Evolutionary conservation across 1,284 basidiomycete species (phyloP).

Genomic region (Puccinia brachypodii): DNA sequence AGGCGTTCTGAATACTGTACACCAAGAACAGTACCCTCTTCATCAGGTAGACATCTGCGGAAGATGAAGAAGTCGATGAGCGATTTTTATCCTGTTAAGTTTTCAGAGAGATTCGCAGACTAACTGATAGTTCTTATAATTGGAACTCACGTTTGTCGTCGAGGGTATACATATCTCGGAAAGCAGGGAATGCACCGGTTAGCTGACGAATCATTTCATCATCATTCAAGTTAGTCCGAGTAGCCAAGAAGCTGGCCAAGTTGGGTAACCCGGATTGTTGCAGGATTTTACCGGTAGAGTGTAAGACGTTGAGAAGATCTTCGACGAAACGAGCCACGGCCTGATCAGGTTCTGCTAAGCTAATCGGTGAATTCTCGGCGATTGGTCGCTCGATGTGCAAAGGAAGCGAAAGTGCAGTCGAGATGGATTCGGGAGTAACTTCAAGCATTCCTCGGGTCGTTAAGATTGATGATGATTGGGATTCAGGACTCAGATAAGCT

Average conservation of each 20-base stretch:
- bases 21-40: conserved; percentile 33
- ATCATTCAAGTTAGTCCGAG: conserved; percentile 19
- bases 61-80: not conserved
- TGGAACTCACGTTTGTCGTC: conserved; percentile 7
- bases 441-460: conserved; percentile 37
- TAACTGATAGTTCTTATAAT: not conserved
- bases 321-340: conserved; percentile 6
- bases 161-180: conserved; percentile 42
- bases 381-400: conserved; percentile 38
- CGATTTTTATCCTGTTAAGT: not conserved
- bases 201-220: conserved; percentile 32
- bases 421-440: conserved; percentile 26
- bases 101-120: not conserved
- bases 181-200: conserved; percentile 21
- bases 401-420: conserved; percentile 28
- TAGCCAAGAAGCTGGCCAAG: conserved; percentile 37
- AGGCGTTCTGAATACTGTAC: conserved; percentile 6
- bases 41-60: conserved; percentile 31
- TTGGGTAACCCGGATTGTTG: conserved; percentile 27
- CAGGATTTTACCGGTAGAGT: conserved; percentile 25
- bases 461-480: conserved; percentile 16
- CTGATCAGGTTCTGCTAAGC: conserved; percentile 24
- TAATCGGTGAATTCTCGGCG: conserved; percentile 21
- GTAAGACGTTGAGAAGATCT: conserved; percentile 19
- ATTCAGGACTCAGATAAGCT: conserved; percentile 20